phyloP scores from a whole-genome alignment of 495 filamentous ascomycete genomes.

The Tetracladium marchalianum region DNA sequence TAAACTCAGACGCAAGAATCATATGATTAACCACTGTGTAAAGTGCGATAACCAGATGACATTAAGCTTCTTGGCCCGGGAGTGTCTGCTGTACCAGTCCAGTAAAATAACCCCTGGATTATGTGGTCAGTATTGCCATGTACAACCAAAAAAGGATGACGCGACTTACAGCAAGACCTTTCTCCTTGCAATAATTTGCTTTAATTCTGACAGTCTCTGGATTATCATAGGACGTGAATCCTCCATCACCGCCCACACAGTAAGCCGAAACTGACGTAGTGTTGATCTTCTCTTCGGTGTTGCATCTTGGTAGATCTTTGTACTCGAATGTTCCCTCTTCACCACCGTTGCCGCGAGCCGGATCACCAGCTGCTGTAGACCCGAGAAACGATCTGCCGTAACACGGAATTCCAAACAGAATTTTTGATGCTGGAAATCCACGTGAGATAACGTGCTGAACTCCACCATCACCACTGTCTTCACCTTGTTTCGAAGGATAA shows the following conservation, averaged over 20 bases:
- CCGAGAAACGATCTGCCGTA: slow-evolving; percentile 77
- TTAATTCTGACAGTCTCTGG: slow-evolving; percentile 77
- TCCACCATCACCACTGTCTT: slow-evolving; percentile 53
- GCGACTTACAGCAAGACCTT: slow-evolving; percentile 52
- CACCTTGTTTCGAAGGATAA: slow-evolving; percentile 47
- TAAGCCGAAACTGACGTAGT: slow-evolving; percentile 55
- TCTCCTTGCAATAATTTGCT: slow-evolving; percentile 67
- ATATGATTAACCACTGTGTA: slow-evolving; percentile 33
- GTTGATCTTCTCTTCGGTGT: slow-evolving; percentile 61
- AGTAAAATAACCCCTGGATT: slow-evolving; percentile 70
- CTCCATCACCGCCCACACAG: slow-evolving; percentile 72
- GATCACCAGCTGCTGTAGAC: slow-evolving; percentile 51
- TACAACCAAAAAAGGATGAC: slow-evolving; percentile 7
- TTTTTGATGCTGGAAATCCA: slow-evolving; percentile 62
- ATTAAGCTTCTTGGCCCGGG: slow-evolving; percentile 60
- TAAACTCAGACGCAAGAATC: background rate
- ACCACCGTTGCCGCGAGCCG: slow-evolving; percentile 53
- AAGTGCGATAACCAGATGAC: slow-evolving; percentile 59
- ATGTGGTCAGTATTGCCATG: slow-evolving; percentile 2
- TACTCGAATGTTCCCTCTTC: slow-evolving; percentile 83
- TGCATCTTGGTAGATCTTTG: slow-evolving; percentile 60
- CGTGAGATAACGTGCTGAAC: slow-evolving; percentile 55
- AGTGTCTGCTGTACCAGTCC: slow-evolving; percentile 77
- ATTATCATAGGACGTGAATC: slow-evolving; percentile 83
- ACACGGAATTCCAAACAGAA: slow-evolving; percentile 69